Percentiles rank a stretch among this genome's conserved stretches.
phyloP scores from a whole-genome alignment of 352 stramenopile genomes.

The Pythium guiyangense region DNA sequence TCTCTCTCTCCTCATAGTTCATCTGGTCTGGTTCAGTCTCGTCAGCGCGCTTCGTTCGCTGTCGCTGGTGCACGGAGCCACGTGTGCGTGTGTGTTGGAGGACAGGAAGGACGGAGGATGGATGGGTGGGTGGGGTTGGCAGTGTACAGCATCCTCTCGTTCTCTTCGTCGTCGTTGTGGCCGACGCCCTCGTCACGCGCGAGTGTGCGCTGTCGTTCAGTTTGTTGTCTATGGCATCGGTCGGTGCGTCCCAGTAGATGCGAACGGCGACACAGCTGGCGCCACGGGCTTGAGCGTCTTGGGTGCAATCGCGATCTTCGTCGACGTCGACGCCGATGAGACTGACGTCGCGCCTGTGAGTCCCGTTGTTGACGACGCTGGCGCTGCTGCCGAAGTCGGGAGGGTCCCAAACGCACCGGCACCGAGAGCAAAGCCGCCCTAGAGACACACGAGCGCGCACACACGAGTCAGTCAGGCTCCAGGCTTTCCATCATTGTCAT shows the following conservation, averaged over 20 bases:
- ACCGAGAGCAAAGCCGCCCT: not conserved
- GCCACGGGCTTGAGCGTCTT: conserved; percentile 13
- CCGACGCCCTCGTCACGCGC: too few species aligned
- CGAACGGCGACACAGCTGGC: conserved; percentile 2
- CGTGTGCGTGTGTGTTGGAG: too few species aligned
- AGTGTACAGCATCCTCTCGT: too few species aligned
- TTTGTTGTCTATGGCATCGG: conserved; percentile 5
- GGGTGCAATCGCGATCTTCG: conserved; percentile 11
- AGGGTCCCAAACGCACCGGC: not conserved
- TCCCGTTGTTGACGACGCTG: conserved; percentile 4
- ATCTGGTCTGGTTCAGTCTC: not conserved
- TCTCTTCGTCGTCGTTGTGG: too few species aligned
- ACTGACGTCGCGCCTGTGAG: not conserved
- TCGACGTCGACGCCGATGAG: not conserved
- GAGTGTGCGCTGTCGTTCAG: too few species aligned
- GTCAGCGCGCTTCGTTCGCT: too few species aligned
- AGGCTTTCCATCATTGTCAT: too few species aligned
- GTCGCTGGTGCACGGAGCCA: too few species aligned
- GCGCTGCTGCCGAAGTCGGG: not conserved
- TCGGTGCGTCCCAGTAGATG: not conserved
- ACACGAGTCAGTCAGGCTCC: too few species aligned
- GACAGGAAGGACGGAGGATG: too few species aligned
- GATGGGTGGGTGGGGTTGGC: too few species aligned
- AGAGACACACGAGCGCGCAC: not conserved
- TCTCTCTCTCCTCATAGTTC: not conserved